Evolutionary conservation across 1,284 basidiomycete genomes (phyloP).

Genomic region (Rhodotorula sp.): DNA sequence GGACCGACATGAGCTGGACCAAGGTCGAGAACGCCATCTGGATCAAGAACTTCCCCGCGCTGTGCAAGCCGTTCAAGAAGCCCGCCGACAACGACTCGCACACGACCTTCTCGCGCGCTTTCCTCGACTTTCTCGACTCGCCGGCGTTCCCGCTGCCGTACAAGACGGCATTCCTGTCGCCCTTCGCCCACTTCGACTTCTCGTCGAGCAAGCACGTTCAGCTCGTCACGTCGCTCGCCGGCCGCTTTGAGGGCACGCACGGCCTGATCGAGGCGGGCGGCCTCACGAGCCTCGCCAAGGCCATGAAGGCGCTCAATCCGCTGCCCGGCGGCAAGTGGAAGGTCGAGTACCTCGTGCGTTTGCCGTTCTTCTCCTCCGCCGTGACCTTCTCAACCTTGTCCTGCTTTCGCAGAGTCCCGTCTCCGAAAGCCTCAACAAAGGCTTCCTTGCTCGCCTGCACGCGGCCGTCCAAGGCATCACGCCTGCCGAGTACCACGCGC

Average conservation of each 20-base stretch:
- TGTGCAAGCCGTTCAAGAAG: background rate
- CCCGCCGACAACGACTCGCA: background rate
- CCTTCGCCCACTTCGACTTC: background rate
- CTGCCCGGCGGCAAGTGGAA: background rate
- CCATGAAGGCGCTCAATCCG: background rate
- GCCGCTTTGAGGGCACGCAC: background rate
- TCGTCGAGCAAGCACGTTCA: background rate
- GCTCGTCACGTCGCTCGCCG: background rate
- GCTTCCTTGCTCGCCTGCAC: conserved; percentile 9
- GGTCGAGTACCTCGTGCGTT: conserved; percentile 18
- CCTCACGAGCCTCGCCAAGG: conserved; percentile 7
- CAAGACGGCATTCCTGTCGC: background rate
- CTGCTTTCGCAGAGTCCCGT: background rate
- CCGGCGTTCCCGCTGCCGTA: background rate
- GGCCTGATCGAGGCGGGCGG: background rate
- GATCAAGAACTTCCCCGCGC: conserved; percentile 1
- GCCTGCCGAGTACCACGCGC: background rate
- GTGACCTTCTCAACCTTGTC: background rate
- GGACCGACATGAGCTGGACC: background rate
- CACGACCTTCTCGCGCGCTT: conserved; percentile 1
- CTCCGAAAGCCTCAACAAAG: background rate
- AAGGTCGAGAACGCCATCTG: conserved; percentile 4
- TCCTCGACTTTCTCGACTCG: conserved; percentile 4
- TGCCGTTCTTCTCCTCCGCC: background rate
- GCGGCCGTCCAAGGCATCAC: conserved; percentile 2